Evolutionary conservation across 768 basidiomycete genomes (phyloP), one percentile per base, ranked within the genome.

Genomic region (Rhodotorula graminis): DNA sequence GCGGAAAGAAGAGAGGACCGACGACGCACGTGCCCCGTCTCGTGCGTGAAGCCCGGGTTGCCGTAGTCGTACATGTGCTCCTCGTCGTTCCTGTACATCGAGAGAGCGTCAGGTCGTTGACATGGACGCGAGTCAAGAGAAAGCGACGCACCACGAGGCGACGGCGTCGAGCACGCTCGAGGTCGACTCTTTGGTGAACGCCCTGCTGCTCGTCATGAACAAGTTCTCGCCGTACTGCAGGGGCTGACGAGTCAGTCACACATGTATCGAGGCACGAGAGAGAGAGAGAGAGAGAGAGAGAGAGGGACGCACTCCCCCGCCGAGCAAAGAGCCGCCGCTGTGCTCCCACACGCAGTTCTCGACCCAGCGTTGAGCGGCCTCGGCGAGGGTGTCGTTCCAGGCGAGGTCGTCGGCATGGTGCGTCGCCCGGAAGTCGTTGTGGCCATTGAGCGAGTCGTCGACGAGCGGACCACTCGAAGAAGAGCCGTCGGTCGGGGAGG

Each of bases 301-400:
- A 12, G 2, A n/a, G 27, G 9, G 5, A 16, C 53, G 29, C 16
- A 29, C 53, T 18, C 27, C 27, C 0, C 27, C 27, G 27, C n/a
- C 53, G 11, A 25, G 50, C 50, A 52, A 14, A 27, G 50, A 25
- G 47, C 62, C 42, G 7, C 21, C 33, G 56, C 56, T 33, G 33
- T 69, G 68, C 33, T 69, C 68, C 16, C 19, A 69, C 0, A 59
- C 62, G 47, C 68, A 69, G 21, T 65, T 57, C 15, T 27, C 37
- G 2, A 58, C 62, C 71, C 71, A 72, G 31, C 25, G 21, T 8
- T 29, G 40, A 25, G 61, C 57, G 7, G 55, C 31, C 25, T 63
- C 62, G 9, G 71, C 65, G 1, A 72, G 44, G 27, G 65, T 67
- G 9, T 63, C 55, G 59, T 72, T 62, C 71, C 71, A 72, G 3